A percentile compares a stretch with the other conserved stretches of the same genome.
Conservation (phyloP, 202 grass and related monocot species). For the Schoenoplectus triqueter region DNA sequence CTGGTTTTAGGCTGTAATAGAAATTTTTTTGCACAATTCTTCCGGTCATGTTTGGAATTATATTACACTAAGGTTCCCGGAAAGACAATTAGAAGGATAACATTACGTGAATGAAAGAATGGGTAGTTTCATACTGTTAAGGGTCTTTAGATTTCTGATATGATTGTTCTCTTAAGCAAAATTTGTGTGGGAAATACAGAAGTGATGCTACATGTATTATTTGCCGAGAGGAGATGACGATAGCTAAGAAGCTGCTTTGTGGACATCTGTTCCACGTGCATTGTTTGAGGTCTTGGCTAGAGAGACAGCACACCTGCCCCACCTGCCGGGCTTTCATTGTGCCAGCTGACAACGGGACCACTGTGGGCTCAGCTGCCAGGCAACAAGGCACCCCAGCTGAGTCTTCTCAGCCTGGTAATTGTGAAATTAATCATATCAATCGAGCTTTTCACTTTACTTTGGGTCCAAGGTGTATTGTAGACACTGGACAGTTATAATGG, state of each 20-base stretch:
- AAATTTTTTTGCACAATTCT: neutral
- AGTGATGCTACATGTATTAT: constrained; percentile 95
- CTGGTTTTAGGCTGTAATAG: constrained; percentile 1
- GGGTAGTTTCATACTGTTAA: neutral
- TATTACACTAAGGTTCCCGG: neutral
- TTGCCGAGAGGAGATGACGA: constrained; percentile 94
- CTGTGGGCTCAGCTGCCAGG: constrained; percentile 33
- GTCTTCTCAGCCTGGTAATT: constrained; percentile 65
- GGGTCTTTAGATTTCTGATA: constrained; percentile 9
- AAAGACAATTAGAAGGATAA: neutral
- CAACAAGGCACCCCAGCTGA: constrained; percentile 61
- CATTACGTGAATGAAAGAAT: neutral
- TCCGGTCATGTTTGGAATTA: neutral
- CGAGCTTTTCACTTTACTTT: constrained; percentile 35
- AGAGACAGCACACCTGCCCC: constrained; percentile 91
- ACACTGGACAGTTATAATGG: neutral
- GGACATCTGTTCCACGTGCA: constrained; percentile 97
- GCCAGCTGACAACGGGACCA: constrained; percentile 58
- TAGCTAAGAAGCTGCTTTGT: constrained; percentile 85
- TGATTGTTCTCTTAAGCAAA: neutral
- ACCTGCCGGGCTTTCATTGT: constrained; percentile 90
- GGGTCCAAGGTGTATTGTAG: constrained; percentile 21
- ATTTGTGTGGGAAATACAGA: constrained; percentile 48
- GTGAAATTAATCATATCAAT: neutral
- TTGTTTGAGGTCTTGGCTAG: constrained; percentile 93